Percentiles rank a stretch among this genome's conserved stretches.
phyloP scores from a whole-genome alignment of 352 stramenopile genomes.

The Halophytophthora polymorphica region DNA sequence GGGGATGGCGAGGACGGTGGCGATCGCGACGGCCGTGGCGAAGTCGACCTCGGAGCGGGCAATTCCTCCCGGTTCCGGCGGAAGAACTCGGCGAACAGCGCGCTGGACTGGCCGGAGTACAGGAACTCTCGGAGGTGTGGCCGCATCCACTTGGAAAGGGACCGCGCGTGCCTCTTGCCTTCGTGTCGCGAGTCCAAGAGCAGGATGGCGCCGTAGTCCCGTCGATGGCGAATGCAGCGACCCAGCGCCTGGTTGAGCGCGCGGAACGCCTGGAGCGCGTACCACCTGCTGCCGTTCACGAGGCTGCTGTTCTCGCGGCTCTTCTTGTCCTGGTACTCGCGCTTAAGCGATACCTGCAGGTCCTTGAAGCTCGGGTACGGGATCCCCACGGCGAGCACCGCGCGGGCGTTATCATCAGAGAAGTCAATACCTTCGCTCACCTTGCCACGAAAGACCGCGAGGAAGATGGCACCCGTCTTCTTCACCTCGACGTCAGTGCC shows the following conservation, averaged over 20 bases:
- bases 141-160: slow-evolving; percentile 81
- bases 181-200: slow-evolving; percentile 91
- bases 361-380: slow-evolving; percentile 97
- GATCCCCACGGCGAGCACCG: slow-evolving; percentile 97
- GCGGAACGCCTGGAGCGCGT: slow-evolving; percentile 96
- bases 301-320: slow-evolving; percentile 53
- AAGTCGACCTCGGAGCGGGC: slow-evolving; percentile 11
- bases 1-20: neutral
- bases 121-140: slow-evolving; percentile 73
- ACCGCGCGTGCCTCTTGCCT: slow-evolving; percentile 53
- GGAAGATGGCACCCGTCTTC: slow-evolving; percentile 90
- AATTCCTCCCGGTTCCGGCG: slow-evolving; percentile 51
- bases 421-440: slow-evolving; percentile 99
- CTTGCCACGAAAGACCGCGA: slow-evolving; percentile 98
- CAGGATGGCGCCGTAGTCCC: slow-evolving; percentile 97
- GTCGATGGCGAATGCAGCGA: slow-evolving; percentile 96
- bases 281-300: slow-evolving; percentile 91
- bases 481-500: slow-evolving; percentile 2
- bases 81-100: slow-evolving; percentile 66
- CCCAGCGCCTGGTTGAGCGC: slow-evolving; percentile 99
- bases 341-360: slow-evolving; percentile 80
- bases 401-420: slow-evolving; percentile 94
- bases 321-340: slow-evolving; percentile 81
- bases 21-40: slow-evolving; percentile 1
- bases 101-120: slow-evolving; percentile 54